A percentile compares a stretch with the other conserved stretches of the same genome.
phyloP scores from a whole-genome alignment of 129 eudicot genomes.

The Saposhnikovia divaricata region DNA sequence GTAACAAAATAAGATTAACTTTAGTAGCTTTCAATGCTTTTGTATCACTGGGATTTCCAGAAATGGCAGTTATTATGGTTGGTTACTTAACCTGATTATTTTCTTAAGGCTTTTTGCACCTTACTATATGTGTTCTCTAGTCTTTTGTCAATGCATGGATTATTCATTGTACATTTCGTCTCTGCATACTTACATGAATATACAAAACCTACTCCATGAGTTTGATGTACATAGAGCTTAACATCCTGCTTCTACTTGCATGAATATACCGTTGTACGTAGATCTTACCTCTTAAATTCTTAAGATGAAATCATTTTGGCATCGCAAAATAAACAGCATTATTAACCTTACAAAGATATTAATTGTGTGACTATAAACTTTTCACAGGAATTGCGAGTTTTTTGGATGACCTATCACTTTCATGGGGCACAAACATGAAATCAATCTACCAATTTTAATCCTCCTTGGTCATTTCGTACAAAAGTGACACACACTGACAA shows the following conservation, averaged over 20 bases:
- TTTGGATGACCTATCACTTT: not conserved
- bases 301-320: not conserved
- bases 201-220: not conserved
- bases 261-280: not conserved
- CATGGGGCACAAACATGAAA: slow-evolving; percentile 8
- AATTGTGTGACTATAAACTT: not conserved
- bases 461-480: not conserved
- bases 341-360: not conserved
- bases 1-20: not conserved
- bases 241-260: no score
- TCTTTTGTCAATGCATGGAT: no score
- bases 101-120: not conserved
- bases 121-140: not conserved
- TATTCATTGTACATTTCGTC: no score
- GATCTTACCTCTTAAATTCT: not conserved
- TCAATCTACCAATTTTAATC: not conserved
- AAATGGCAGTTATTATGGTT: slow-evolving; percentile 32
- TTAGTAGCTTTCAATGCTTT: not conserved
- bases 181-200: no score
- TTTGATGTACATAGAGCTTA: no score
- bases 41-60: not conserved
- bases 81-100: slow-evolving; percentile 13
- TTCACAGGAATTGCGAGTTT: not conserved
- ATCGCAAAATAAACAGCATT: not conserved
- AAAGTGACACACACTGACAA: not conserved